Percentiles rank a stretch among this genome's conserved stretches.
Evolutionary conservation across 352 stramenopile species (phyloP).

Genomic region (Aphanomyces euteiches): DNA sequence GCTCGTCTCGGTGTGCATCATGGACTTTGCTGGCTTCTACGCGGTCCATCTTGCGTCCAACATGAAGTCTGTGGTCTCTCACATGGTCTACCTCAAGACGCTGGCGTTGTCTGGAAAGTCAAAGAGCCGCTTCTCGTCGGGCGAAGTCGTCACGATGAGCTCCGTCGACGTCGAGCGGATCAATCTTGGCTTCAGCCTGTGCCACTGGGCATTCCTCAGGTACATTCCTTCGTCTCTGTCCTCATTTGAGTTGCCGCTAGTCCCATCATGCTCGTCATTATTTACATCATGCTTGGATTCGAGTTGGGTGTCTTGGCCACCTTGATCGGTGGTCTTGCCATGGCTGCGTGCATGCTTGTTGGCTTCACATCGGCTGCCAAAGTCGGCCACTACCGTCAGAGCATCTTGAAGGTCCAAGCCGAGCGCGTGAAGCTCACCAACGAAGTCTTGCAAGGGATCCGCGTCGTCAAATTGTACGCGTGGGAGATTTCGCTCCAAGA

Average conservation of each 20-base stretch:
- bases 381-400: constrained; percentile 36
- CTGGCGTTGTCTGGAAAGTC: constrained; percentile 44
- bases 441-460: constrained; percentile 69
- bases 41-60: constrained; percentile 43
- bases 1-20: constrained; percentile 40
- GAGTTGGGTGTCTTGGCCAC: constrained; percentile 36
- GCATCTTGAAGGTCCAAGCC: constrained; percentile 44
- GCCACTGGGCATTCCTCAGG: constrained; percentile 46
- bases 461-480: constrained; percentile 87
- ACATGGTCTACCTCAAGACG: constrained; percentile 58
- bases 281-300: constrained; percentile 43
- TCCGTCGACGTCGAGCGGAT: constrained; percentile 44
- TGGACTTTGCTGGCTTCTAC: constrained; percentile 53
- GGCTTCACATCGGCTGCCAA: constrained; percentile 16
- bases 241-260: constrained; percentile 6
- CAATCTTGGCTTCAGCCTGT: constrained; percentile 44
- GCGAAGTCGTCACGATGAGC: constrained; percentile 42
- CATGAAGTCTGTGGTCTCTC: constrained; percentile 48
- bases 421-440: constrained; percentile 64
- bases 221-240: constrained; percentile 20
- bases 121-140: constrained; percentile 43
- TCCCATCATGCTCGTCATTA: constrained; percentile 41
- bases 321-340: constrained; percentile 34
- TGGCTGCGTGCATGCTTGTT: constrained; percentile 36
- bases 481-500: constrained; percentile 56